phyloP scores from a whole-genome alignment of 805 yeast species.

The Peterozyma toletana region DNA sequence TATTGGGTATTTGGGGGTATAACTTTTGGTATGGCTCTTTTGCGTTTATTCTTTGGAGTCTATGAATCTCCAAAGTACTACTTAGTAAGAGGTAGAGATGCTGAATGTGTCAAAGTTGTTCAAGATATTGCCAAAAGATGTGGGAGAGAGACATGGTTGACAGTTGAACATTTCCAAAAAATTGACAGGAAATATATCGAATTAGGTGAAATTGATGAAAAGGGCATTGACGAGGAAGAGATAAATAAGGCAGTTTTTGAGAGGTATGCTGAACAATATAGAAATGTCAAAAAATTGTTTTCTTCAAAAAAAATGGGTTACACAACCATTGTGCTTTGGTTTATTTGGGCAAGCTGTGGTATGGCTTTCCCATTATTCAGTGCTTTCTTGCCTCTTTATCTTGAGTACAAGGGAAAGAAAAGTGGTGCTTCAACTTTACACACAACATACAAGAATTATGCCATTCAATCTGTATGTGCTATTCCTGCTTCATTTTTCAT shows the following conservation, averaged over 20 bases:
- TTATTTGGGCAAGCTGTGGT: slow-evolving; percentile 31
- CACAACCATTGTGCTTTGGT: slow-evolving; percentile 26
- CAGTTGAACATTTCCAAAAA: slow-evolving; percentile 18
- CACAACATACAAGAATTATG: slow-evolving; percentile 25
- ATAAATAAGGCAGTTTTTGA: slow-evolving; percentile 15
- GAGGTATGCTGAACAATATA: slow-evolving; percentile 19
- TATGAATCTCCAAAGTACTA: slow-evolving; percentile 28
- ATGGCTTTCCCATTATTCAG: slow-evolving; percentile 29
- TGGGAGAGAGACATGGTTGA: slow-evolving; percentile 14
- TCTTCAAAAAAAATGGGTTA: slow-evolving; percentile 23
- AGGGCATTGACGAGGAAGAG: slow-evolving; percentile 14
- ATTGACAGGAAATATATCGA: slow-evolving; percentile 18
- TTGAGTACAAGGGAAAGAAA: slow-evolving; percentile 24
- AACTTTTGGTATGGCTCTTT: slow-evolving; percentile 23
- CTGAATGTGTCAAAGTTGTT: slow-evolving; percentile 21
- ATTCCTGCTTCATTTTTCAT: slow-evolving; percentile 28
- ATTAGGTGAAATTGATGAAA: not conserved
- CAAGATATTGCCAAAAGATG: slow-evolving; percentile 28
- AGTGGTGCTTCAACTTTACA: slow-evolving; percentile 22
- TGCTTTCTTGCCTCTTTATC: slow-evolving; percentile 27
- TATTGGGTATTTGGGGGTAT: slow-evolving; percentile 28
- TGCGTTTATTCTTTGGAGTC: slow-evolving; percentile 20
- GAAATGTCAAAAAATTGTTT: slow-evolving; percentile 28
- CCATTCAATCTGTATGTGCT: slow-evolving; percentile 25
- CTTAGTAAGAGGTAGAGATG: slow-evolving; percentile 26